Evolutionary conservation across 2,329 filamentous ascomycete species (phyloP), one percentile per base, ranked within the genome.

Genomic region (Paecilomyces fulvus): DNA sequence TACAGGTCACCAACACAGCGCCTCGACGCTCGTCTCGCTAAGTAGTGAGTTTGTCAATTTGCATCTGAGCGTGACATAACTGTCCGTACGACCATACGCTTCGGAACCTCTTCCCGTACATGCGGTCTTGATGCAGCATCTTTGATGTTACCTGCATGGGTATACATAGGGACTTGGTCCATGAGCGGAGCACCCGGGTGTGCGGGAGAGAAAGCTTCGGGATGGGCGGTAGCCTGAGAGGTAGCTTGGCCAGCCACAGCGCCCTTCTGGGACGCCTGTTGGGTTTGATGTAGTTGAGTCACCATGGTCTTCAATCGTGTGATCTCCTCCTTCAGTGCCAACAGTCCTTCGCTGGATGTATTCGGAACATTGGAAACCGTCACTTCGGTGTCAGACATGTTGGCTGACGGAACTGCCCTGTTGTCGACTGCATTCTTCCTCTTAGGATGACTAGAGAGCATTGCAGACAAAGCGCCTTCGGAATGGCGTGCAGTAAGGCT

Each of bases 231-330:
- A 43, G 33, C 11, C 33, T 43, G 33, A 12, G 11, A 2, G n/a
- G 33, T 43, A 12, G 12, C 12, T 43, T 43, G 33, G 6, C 12
- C 12, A 12, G 12, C 17, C 33, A 14, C 6, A 12, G 17, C 9
- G 33, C 17, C 33, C 12, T 43, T 43, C 3, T n/a, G 48, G 20
- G 21, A 28, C 23, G 17, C 33, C 52, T 53, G 20, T 33, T 21
- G 17, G 11, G 8, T 61, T 54, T 62, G 63, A 51, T 62, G 62
- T 4, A 70, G 58, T 51, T 67, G 60, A 30, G 63, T 65, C 3
- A 71, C 64, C 28, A 70, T 63, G 12, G 62, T 58, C 20, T 67
- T 69, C 51, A 72, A 60, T 43, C 69, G 62, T 4, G 62, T 59
- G 9, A 72, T 60, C 58, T 71, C 69, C n/a, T 61, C 55, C 46